Evolutionary conservation across 345 rosid genomes (phyloP).

Genomic region (Gossypium longicalyx): DNA sequence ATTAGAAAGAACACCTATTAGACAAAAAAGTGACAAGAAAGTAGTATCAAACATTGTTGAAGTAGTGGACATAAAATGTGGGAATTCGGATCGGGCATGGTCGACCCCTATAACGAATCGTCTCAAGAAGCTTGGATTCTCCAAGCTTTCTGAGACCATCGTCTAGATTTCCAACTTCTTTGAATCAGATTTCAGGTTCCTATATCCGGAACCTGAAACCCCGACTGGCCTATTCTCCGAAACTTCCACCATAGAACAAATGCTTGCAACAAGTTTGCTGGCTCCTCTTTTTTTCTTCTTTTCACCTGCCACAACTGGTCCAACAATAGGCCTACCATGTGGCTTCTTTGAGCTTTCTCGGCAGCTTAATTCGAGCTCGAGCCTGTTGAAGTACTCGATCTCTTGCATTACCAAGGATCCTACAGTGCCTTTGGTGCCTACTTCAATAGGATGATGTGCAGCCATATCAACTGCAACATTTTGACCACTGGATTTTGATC

Average conservation of each 20-base stretch:
- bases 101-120: conserved; percentile 61
- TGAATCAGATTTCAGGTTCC: conserved; percentile 49
- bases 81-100: conserved; percentile 77
- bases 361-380: conserved; percentile 36
- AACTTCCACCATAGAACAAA: conserved; percentile 58
- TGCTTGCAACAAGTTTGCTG: conserved; percentile 36
- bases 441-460: conserved; percentile 32
- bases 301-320: conserved; percentile 26
- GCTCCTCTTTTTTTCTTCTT: conserved; percentile 51
- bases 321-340: conserved; percentile 21
- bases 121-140: conserved; percentile 93
- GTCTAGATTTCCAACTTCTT: conserved; percentile 46
- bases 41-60: conserved; percentile 61
- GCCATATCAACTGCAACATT: conserved; percentile 25
- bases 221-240: conserved; percentile 35
- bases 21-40: conserved; percentile 53
- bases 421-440: conserved; percentile 56
- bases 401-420: conserved; percentile 56
- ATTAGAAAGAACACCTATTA: conserved; percentile 55
- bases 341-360: conserved; percentile 31
- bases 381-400: conserved; percentile 44
- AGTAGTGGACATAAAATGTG: conserved; percentile 82
- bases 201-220: conserved; percentile 39
- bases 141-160: conserved; percentile 76
- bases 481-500: conserved; percentile 21